Evolutionary conservation across 2,329 filamentous ascomycete genomes (phyloP).

Genomic region (Botrytis aclada): DNA sequence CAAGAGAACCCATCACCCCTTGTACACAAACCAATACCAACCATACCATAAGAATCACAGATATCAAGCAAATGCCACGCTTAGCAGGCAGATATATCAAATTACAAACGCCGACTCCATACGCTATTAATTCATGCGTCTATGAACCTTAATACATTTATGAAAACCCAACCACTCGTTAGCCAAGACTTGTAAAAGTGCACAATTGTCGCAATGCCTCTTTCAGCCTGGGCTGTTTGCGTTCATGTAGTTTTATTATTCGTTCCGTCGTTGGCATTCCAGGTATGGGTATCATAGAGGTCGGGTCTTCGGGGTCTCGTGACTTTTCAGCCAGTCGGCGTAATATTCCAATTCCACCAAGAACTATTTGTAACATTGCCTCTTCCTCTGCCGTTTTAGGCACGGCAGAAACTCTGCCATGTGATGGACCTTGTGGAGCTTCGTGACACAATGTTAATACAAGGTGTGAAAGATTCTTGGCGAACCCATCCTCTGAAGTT

Average conservation of each 20-base stretch:
- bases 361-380: slow-evolving; percentile 51
- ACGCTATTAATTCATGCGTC: slow-evolving; percentile 36
- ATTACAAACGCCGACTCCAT: slow-evolving; percentile 35
- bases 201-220: slow-evolving; percentile 68
- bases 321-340: slow-evolving; percentile 66
- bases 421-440: slow-evolving; percentile 50
- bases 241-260: slow-evolving; percentile 64
- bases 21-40: slow-evolving; percentile 28
- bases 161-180: slow-evolving; percentile 33
- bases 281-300: slow-evolving; percentile 53
- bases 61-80: slow-evolving; percentile 25
- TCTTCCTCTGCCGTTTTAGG: slow-evolving; percentile 38
- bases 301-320: slow-evolving; percentile 52
- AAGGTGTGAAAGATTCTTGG: slow-evolving; percentile 72
- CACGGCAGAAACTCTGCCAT: slow-evolving; percentile 35
- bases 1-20: slow-evolving; percentile 26
- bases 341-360: slow-evolving; percentile 66
- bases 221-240: slow-evolving; percentile 59
- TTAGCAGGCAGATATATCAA: slow-evolving; percentile 26
- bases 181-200: slow-evolving; percentile 56
- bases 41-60: slow-evolving; percentile 25
- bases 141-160: slow-evolving; percentile 35
- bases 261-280: slow-evolving; percentile 65
- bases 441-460: slow-evolving; percentile 63
- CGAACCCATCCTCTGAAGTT: slow-evolving; percentile 77